A percentile compares a stretch with the other conserved stretches of the same genome.
Evolutionary conservation across 164 flowering plant genomes (phyloP).

Genomic region (Nymphaea colorata): DNA sequence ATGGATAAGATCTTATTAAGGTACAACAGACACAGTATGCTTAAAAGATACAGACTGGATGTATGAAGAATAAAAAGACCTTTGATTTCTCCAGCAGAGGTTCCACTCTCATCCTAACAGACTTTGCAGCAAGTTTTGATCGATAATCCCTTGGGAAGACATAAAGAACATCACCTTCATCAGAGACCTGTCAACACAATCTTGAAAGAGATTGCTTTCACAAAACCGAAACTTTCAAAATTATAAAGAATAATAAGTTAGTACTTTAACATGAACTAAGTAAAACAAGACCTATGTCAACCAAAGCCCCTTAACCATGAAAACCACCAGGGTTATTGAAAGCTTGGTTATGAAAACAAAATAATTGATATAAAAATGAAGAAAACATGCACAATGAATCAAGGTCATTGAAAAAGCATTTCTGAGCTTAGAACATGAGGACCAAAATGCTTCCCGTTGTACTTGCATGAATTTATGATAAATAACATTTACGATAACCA

Average conservation of each 20-base stretch:
- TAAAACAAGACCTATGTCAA: too few species aligned
- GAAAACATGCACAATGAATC: too few species aligned
- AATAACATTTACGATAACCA: too few species aligned
- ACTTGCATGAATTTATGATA: too few species aligned
- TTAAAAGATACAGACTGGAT: background rate
- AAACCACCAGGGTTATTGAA: too few species aligned
- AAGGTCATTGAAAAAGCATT: too few species aligned
- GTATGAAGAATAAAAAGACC: constrained; percentile 24
- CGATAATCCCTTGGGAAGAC: constrained; percentile 93
- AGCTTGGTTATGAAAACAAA: too few species aligned
- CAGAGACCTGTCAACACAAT: constrained; percentile 74
- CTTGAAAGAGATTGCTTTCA: constrained; percentile 34
- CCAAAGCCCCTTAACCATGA: too few species aligned
- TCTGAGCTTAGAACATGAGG: too few species aligned
- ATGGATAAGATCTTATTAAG: constrained; percentile 1
- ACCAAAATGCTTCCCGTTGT: too few species aligned
- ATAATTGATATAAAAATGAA: too few species aligned
- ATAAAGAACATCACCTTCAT: constrained; percentile 94
- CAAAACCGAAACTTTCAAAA: constrained; percentile 33
- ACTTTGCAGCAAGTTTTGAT: constrained; percentile 73
- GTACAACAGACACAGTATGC: background rate
- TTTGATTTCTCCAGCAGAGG: constrained; percentile 76
- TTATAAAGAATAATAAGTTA: background rate
- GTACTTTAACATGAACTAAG: too few species aligned
- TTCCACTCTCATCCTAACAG: constrained; percentile 69